Evolutionary conservation across 1,284 basidiomycete genomes (phyloP).

Genomic region (Puccinia novopanici): DNA sequence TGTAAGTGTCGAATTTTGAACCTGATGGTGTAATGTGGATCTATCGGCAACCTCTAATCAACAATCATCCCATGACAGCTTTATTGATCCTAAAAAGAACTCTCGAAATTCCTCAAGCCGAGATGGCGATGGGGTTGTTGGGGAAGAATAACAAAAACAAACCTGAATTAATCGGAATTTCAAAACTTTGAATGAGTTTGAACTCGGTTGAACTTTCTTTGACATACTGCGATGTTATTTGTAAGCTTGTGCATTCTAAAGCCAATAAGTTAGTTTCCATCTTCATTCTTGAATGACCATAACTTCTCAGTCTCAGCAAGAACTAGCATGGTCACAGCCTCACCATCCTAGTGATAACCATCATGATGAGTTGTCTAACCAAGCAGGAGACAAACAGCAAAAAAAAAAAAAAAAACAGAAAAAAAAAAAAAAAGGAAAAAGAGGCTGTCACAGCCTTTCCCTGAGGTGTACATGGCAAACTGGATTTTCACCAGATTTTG

Average conservation of each 20-base stretch:
- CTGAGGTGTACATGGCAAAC: too few relatives aligned
- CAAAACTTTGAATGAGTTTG: conserved; percentile 18
- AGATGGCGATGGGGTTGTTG: neutral
- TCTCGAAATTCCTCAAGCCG: neutral
- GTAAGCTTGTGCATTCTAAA: neutral
- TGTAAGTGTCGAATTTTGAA: conserved; percentile 18
- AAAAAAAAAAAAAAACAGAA: too few relatives aligned
- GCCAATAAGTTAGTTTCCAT: neutral
- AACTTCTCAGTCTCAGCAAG: neutral
- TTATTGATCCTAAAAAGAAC: conserved; percentile 37
- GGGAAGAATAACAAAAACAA: conserved; percentile 33
- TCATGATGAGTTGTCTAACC: too few relatives aligned
- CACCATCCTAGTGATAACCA: too few relatives aligned
- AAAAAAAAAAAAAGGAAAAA: too few relatives aligned
- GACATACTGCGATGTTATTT: neutral
- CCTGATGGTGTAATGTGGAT: neutral
- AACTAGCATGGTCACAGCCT: too few relatives aligned
- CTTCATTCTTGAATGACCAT: neutral
- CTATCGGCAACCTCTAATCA: neutral
- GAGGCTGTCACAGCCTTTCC: too few relatives aligned
- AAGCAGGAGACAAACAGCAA: too few relatives aligned
- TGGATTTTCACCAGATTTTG: too few relatives aligned
- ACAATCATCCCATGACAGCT: conserved; percentile 7
- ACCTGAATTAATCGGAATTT: conserved; percentile 44
- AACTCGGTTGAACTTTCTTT: neutral